Evolutionary conservation across 148 eudicot species (phyloP), one percentile per base, ranked within the genome.

Genomic region (Pharnaceum exiguum): DNA sequence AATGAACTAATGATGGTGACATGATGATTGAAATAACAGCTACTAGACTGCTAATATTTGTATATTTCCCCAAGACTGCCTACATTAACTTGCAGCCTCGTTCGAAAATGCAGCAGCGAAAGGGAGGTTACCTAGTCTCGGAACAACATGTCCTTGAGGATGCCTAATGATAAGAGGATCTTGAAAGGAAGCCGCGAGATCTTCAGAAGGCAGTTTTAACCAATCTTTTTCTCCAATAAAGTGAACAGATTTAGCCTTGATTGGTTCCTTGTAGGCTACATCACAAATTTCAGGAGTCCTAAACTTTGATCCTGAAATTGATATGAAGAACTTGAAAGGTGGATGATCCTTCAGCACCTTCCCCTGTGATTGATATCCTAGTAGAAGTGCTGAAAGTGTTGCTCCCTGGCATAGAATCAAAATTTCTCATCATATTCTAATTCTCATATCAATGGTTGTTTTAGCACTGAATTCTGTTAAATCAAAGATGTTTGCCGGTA

Each of bases 201-300:
- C 91, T 63, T 90, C 82, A 27, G 95, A 86, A 12, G 95, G 89
- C 51, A 79, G 33, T 57, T 70, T 86, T 25, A 90, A 44, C 87
- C 90, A 83, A 53, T 89, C 97, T 59, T 89, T 89, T 15, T 72
- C 97, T n/a, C 97, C 90, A 9, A 90, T 62, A 32, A 86, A 76
- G 63, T 90, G 95, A 45, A 83, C 81, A 2, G 95, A 86, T 70
- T 75, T 82, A 17, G 76, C 83, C 28, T 54, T 71, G 51, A 83
- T 90, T 0, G 78, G 73, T 4, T 83, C 86, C 71, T 79, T 83
- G 71, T 79, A 79, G 23, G 91, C 97, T 43, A 82, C 68, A 11
- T 84, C 75, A 55, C 84, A 77, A 28, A 86, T 83, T 21, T 53
- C 63, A 10, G 80, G 86, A 25, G 68, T 73, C 64, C 77, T 77